Conservation (phyloP, 768 basidiomycete species). For the Boletus speciosus region DNA sequence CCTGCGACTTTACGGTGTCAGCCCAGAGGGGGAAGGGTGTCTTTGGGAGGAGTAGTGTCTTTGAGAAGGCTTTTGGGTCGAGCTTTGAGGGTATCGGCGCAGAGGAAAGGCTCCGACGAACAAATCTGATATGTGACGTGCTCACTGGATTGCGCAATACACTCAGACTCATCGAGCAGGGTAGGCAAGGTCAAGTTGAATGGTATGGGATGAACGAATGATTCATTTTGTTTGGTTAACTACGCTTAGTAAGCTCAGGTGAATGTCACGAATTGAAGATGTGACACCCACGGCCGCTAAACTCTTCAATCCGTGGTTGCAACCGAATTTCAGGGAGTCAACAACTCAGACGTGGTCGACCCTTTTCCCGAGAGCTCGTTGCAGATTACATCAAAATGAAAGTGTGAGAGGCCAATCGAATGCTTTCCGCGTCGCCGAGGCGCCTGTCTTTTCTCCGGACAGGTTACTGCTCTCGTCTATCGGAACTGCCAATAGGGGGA, state of each 20-base stretch:
- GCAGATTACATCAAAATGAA: neutral
- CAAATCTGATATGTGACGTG: slow-evolving; percentile 7
- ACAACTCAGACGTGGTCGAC: no score
- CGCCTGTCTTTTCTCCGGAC: neutral
- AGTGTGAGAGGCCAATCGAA: neutral
- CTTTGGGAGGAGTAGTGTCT: slow-evolving; percentile 77
- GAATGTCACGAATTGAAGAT: no score
- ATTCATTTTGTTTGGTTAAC: no score
- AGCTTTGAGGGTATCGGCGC: neutral
- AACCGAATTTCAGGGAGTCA: no score
- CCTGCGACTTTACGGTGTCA: slow-evolving; percentile 61
- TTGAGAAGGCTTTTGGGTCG: slow-evolving; percentile 42
- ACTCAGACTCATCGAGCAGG: slow-evolving; percentile 16
- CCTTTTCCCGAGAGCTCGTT: neutral
- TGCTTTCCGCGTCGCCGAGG: neutral
- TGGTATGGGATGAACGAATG: no score
- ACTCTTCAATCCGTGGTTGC: no score
- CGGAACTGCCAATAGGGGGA: neutral
- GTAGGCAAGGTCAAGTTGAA: neutral
- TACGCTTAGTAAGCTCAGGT: no score
- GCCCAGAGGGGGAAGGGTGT: slow-evolving; percentile 75
- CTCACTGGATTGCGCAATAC: slow-evolving; percentile 16
- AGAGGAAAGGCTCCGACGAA: slow-evolving; percentile 16
- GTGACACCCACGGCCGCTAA: no score
- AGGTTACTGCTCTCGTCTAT: neutral